Evolutionary conservation across 2,329 filamentous ascomycete genomes (phyloP), one percentile per base, ranked within the genome.

Genomic region (Colletotrichum shisoi): DNA sequence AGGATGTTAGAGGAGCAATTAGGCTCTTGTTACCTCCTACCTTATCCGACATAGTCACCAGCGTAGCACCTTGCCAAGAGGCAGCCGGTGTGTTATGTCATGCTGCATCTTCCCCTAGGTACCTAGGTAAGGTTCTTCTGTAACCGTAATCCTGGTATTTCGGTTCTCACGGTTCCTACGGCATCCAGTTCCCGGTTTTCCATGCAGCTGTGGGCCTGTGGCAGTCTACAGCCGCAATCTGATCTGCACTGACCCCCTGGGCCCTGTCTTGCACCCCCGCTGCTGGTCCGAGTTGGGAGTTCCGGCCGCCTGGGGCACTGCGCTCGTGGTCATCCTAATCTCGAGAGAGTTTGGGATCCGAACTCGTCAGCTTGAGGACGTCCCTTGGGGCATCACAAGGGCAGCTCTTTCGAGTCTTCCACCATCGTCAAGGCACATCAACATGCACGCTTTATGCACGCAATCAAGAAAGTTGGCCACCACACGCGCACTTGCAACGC

Each of bases 211-310:
- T 39, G 51, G 51, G 65, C 61, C 21, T 17, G 19, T 39, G 51
- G 51, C n/a, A 53, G 49, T 60, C 61, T 60, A 56, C 27, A 64
- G 61, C 65, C 65, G 56, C 17, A 56, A 63, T 54, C 48, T 58
- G 49, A 40, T 19, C 54, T 54, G n/a, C 3, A 17, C 8, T 5
- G 64, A 24, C 61, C 61, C 61, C 64, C 61, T 64, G 54, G 59
- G 49, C 64, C 61, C 62, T 64, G 61, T 45, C 52, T 19, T 60
- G 12, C 7, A 54, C 27, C 49, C 44, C 62, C 37, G 56, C 54
- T 34, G 40, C 53, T 45, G 62, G 48, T 24, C 49, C 49, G 54
- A 51, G 60, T 58, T 64, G 54, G 54, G 49, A 48, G 42, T 54
- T 58, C 60, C 60, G 42, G 45, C 63, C 57, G 58, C 44, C 48